Evolutionary conservation across 441 rosid genomes (phyloP).

Genomic region (Aleurites moluccanus): DNA sequence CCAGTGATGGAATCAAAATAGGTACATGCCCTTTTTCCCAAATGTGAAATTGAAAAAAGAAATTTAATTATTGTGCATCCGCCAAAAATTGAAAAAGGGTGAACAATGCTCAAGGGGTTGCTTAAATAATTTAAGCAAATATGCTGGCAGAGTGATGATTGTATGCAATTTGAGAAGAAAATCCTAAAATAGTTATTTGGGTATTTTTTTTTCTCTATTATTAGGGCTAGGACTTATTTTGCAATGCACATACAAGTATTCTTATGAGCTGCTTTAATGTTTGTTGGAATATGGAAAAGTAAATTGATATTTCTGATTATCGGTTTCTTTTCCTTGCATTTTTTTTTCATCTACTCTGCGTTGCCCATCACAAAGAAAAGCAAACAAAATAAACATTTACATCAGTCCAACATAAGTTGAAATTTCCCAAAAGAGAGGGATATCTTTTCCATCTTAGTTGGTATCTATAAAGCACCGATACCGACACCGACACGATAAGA

Average conservation of each 20-base stretch:
- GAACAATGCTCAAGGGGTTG: background rate
- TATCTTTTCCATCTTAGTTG: background rate
- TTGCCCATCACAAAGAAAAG: background rate
- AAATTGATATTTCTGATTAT: background rate
- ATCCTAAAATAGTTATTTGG: background rate
- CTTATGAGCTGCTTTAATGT: background rate
- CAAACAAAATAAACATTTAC: slow-evolving; percentile 1
- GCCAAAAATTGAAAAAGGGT: background rate
- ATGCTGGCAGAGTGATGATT: background rate
- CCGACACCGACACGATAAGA: too few species aligned
- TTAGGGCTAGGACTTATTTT: background rate
- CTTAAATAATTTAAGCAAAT: background rate
- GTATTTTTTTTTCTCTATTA: background rate
- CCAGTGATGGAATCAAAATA: background rate
- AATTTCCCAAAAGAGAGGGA: background rate
- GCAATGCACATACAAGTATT: background rate
- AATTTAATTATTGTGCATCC: too few species aligned
- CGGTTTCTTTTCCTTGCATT: background rate
- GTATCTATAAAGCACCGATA: too few species aligned
- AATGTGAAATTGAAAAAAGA: background rate
- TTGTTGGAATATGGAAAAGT: background rate
- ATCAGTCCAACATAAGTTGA: background rate
- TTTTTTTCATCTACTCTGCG: background rate
- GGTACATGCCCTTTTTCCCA: background rate
- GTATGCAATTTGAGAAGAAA: too few species aligned